phyloP scores from a whole-genome alignment of 352 stramenopile species.

The Globisporangium recalcitrans region DNA sequence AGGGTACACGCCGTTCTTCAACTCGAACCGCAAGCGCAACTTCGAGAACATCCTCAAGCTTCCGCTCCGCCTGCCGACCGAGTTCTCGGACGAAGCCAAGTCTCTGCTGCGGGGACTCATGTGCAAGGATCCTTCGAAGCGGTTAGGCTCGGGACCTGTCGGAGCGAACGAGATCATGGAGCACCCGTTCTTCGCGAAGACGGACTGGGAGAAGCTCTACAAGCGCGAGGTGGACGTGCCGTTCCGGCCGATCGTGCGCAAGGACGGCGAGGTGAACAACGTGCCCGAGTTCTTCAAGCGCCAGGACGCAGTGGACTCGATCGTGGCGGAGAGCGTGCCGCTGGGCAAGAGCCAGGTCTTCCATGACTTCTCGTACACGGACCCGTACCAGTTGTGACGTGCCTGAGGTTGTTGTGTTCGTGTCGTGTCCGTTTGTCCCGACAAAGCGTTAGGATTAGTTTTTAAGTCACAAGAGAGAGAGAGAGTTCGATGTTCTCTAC shows the following conservation, averaged over 20 bases:
- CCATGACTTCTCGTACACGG: conserved; percentile 73
- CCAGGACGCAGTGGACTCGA: conserved; percentile 70
- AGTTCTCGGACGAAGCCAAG: conserved; percentile 75
- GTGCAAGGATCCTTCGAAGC: conserved; percentile 67
- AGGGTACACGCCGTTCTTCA: conserved; percentile 75
- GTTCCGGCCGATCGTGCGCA: conserved; percentile 62
- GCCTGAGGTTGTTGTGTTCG: background rate
- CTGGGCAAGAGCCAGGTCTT: conserved; percentile 71
- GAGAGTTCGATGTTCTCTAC: background rate
- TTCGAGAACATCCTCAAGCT: conserved; percentile 87
- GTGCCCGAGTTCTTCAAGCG: conserved; percentile 82
- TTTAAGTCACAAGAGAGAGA: background rate
- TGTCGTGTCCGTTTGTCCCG: background rate
- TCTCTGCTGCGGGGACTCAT: conserved; percentile 71
- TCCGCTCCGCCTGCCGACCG: conserved; percentile 57
- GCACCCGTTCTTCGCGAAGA: conserved; percentile 71
- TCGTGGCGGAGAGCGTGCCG: conserved; percentile 41
- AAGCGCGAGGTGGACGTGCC: conserved; percentile 61
- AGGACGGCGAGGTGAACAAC: conserved; percentile 68
- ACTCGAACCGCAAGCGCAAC: conserved; percentile 75
- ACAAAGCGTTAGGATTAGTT: conserved; percentile 6
- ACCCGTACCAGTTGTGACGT: conserved; percentile 55
- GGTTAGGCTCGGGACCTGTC: conserved; percentile 60
- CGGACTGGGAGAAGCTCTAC: conserved; percentile 81
- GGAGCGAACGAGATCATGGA: conserved; percentile 78